Evolutionary conservation across 352 stramenopile genomes (phyloP).

Genomic region (Pythium aquatile): DNA sequence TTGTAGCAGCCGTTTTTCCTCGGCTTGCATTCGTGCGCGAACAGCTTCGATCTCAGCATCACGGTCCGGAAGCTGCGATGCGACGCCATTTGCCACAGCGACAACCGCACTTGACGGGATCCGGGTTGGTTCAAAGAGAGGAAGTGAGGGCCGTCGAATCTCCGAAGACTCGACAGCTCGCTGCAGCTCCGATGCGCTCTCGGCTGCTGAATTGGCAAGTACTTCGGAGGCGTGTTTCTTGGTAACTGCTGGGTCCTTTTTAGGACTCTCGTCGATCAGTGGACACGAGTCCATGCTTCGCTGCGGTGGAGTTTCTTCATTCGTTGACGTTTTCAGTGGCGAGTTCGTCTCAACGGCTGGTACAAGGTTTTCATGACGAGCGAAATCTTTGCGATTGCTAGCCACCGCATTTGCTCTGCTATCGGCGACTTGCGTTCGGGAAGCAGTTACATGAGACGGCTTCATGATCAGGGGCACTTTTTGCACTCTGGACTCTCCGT

Average conservation of each 20-base stretch:
- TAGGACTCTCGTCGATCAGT: not conserved
- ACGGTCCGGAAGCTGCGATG: not conserved
- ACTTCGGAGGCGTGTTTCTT: not conserved
- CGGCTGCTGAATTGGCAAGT: not conserved
- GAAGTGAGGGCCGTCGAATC: not conserved
- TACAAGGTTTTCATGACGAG: not conserved
- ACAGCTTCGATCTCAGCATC: conserved; percentile 43
- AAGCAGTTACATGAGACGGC: not conserved
- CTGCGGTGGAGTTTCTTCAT: not conserved
- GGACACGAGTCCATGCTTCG: not conserved
- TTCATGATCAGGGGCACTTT: not conserved
- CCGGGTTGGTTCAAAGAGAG: not conserved
- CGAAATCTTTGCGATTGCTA: not conserved
- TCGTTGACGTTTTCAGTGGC: not conserved
- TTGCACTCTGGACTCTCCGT: not conserved
- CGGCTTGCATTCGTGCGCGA: conserved; percentile 37
- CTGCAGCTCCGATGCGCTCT: not conserved
- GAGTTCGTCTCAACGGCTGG: not conserved
- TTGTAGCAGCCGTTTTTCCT: conserved; percentile 40
- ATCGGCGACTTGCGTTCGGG: not conserved
- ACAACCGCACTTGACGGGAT: not conserved
- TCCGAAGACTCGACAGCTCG: not conserved
- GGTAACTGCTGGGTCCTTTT: not conserved
- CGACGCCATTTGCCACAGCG: not conserved
- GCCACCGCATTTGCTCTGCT: not conserved